Evolutionary conservation across 257 asterid species (phyloP).

Genomic region (Echites panduratus): DNA sequence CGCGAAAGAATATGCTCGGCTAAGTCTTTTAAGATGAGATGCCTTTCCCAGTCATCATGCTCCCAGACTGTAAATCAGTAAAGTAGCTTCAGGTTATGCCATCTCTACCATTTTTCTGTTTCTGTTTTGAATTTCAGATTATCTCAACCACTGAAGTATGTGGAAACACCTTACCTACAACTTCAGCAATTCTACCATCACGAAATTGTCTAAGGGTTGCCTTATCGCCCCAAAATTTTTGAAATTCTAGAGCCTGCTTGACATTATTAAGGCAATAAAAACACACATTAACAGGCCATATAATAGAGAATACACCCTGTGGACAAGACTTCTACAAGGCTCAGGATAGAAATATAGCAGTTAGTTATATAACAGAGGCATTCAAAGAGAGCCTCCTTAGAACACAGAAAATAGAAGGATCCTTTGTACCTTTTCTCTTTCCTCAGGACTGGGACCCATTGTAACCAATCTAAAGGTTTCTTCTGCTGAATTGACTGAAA

Average conservation of each 20-base stretch:
- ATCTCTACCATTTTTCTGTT: neutral
- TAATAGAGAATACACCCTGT: neutral
- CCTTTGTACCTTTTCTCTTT: slow-evolving; percentile 66
- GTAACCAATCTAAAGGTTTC: slow-evolving; percentile 73
- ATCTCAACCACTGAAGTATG: slow-evolving; percentile 13
- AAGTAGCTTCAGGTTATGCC: neutral
- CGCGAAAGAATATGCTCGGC: slow-evolving; percentile 65
- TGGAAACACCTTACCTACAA: slow-evolving; percentile 62
- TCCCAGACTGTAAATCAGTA: slow-evolving; percentile 63
- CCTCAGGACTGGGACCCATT: slow-evolving; percentile 96
- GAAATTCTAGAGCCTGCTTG: slow-evolving; percentile 76
- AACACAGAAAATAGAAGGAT: neutral
- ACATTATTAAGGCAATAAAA: slow-evolving; percentile 10
- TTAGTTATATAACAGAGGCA: slow-evolving; percentile 5
- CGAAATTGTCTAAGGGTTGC: slow-evolving; percentile 83
- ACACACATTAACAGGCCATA: slow-evolving; percentile 11
- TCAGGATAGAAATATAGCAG: no score
- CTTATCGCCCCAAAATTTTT: slow-evolving; percentile 96
- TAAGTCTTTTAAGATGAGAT: slow-evolving; percentile 76
- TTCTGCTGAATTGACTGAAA: slow-evolving; percentile 56
- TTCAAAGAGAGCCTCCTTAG: neutral
- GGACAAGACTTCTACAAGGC: neutral
- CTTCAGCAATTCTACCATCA: slow-evolving; percentile 92
- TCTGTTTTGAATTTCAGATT: slow-evolving; percentile 3
- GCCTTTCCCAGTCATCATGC: slow-evolving; percentile 71